Conservation (phyloP, 768 basidiomycete species). For the Chiua virens region DNA sequence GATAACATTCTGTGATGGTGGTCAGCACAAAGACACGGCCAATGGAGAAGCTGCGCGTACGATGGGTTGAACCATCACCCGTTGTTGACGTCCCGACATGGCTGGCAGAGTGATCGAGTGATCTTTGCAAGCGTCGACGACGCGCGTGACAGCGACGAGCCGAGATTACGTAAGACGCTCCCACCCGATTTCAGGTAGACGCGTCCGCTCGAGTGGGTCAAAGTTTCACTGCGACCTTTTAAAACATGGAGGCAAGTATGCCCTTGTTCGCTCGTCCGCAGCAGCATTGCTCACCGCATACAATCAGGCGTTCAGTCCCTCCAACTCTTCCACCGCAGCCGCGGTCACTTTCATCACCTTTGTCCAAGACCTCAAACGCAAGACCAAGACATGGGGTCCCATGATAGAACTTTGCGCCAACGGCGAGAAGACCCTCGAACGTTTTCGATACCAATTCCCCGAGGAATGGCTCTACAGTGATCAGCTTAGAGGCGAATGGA, state of each 20-base stretch:
- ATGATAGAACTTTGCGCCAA: slow-evolving; percentile 93
- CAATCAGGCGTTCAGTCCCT: slow-evolving; percentile 62
- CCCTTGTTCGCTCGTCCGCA: too few species aligned
- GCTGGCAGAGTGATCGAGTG: slow-evolving; percentile 27
- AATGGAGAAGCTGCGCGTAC: slow-evolving; percentile 46
- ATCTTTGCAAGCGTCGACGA: slow-evolving; percentile 6
- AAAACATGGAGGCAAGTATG: slow-evolving; percentile 29
- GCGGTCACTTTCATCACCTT: slow-evolving; percentile 99
- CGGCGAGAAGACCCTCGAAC: slow-evolving; percentile 96
- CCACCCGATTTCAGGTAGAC: slow-evolving; percentile 19
- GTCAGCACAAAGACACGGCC: slow-evolving; percentile 3
- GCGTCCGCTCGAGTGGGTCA: slow-evolving; percentile 12
- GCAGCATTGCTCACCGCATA: slow-evolving; percentile 7
- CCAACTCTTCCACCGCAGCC: slow-evolving; percentile 92
- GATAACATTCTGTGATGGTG: slow-evolving; percentile 76
- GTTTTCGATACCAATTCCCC: slow-evolving; percentile 95
- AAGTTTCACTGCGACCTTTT: slow-evolving; percentile 18
- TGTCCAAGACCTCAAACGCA: slow-evolving; percentile 97
- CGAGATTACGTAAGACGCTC: slow-evolving; percentile 23
- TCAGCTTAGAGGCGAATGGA: slow-evolving; percentile 97
- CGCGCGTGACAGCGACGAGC: slow-evolving; percentile 4
- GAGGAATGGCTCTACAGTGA: slow-evolving; percentile 99
- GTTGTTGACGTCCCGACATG: slow-evolving; percentile 92
- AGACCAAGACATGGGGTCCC: slow-evolving; percentile 94
- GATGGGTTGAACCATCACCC: slow-evolving; percentile 99